A percentile compares a stretch with the other conserved stretches of the same genome.
Evolutionary conservation across 1,284 basidiomycete genomes (phyloP).

Genomic region (Dichomitus squalens): DNA sequence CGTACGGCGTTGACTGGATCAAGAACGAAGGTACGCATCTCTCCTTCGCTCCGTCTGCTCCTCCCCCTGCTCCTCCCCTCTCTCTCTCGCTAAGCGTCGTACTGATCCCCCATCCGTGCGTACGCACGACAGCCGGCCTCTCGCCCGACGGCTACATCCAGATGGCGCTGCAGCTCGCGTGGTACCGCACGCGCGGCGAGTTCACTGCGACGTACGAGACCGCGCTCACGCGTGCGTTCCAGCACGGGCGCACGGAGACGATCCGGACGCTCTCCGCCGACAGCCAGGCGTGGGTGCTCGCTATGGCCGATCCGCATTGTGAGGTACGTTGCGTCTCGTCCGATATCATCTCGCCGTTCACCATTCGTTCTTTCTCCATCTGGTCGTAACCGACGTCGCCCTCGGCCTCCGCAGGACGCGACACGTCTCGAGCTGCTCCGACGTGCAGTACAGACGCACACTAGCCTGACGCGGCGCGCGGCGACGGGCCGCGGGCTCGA

Average conservation of each 20-base stretch:
- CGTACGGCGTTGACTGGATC: constrained; percentile 92
- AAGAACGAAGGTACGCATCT: constrained; percentile 50
- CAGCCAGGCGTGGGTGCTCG: constrained; percentile 78
- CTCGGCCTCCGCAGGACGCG: constrained; percentile 5
- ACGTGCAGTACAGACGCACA: constrained; percentile 76
- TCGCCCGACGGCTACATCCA: constrained; percentile 93
- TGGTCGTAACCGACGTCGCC: too few relatives aligned
- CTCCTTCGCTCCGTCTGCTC: neutral
- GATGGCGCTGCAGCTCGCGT: constrained; percentile 93
- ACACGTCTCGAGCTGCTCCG: constrained; percentile 50
- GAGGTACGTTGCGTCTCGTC: constrained; percentile 42
- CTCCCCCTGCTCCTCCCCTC: neutral
- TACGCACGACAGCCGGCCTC: constrained; percentile 54
- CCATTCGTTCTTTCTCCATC: too few relatives aligned
- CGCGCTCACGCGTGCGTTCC: constrained; percentile 88
- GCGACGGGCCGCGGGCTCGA: constrained; percentile 89
- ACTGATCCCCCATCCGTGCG: neutral
- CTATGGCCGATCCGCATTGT: constrained; percentile 62
- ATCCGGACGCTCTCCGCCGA: constrained; percentile 82
- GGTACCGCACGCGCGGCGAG: constrained; percentile 77
- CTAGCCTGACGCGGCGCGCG: constrained; percentile 75
- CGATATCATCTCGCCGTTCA: too few relatives aligned
- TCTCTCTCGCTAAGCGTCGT: too few relatives aligned
- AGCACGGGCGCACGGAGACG: constrained; percentile 92
- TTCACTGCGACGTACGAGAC: constrained; percentile 96